phyloP scores from a whole-genome alignment of 441 rosid genomes.

The Populus hybrid region DNA sequence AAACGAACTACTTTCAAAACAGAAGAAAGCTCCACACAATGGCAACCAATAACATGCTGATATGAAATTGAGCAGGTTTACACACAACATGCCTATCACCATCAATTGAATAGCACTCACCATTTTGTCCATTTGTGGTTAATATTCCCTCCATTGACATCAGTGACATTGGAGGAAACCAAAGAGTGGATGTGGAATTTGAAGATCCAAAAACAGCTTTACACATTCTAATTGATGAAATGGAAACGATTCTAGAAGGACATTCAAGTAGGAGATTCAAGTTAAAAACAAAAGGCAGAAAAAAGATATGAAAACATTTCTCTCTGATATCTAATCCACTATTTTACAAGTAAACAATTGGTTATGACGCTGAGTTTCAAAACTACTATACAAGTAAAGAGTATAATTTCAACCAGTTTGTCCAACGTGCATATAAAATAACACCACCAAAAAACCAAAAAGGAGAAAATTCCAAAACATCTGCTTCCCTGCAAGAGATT shows the following conservation, averaged over 20 bases:
- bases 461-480: constrained; percentile 1
- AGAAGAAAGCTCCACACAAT: not conserved
- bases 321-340: not conserved
- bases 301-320: not conserved
- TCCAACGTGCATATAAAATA: not conserved
- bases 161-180: not conserved
- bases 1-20: not conserved
- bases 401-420: not conserved
- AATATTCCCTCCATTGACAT: not conserved
- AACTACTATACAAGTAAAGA: not conserved
- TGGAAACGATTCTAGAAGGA: not conserved
- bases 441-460: not conserved
- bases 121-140: not conserved
- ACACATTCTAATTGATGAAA: not conserved
- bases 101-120: not conserved
- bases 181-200: not conserved
- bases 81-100: not conserved
- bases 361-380: not conserved
- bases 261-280: not conserved
- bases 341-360: constrained; percentile 1
- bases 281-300: not conserved
- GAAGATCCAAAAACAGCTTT: not conserved
- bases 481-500: constrained; percentile 1
- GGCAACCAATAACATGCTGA: not conserved
- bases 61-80: not conserved